Conservation (phyloP, 441 rosid species). For the Iberis amara region DNA sequence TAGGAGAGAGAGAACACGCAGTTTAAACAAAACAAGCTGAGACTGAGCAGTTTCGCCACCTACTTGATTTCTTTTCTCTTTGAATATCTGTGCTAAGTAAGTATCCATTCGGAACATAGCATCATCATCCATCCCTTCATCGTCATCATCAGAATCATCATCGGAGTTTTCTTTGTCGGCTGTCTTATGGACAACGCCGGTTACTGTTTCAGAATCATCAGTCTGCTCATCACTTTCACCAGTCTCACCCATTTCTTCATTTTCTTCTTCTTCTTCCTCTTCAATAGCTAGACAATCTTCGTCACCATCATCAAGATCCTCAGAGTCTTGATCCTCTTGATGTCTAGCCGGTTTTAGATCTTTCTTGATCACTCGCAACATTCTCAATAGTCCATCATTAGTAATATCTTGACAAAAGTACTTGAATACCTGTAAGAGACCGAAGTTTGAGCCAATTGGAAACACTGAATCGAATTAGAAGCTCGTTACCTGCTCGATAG, state of each 20-base stretch:
- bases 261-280: slow-evolving; percentile 78
- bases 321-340: slow-evolving; percentile 46
- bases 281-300: slow-evolving; percentile 80
- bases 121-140: slow-evolving; percentile 91
- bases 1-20: slow-evolving; percentile 84
- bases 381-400: slow-evolving; percentile 63
- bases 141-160: slow-evolving; percentile 78
- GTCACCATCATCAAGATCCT: slow-evolving; percentile 57
- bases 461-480: slow-evolving; percentile 10
- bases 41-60: slow-evolving; percentile 88
- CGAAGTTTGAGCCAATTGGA: not conserved
- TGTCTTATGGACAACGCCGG: slow-evolving; percentile 38
- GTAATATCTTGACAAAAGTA: slow-evolving; percentile 71
- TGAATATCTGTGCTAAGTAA: slow-evolving; percentile 80
- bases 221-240: slow-evolving; percentile 72
- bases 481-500: slow-evolving; percentile 70
- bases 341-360: slow-evolving; percentile 87
- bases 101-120: slow-evolving; percentile 97
- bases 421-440: slow-evolving; percentile 65
- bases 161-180: slow-evolving; percentile 51
- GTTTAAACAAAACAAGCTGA: slow-evolving; percentile 85
- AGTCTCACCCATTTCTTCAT: slow-evolving; percentile 65
- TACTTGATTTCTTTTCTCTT: slow-evolving; percentile 81
- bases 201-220: slow-evolving; percentile 68
- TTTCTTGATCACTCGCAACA: slow-evolving; percentile 83